These are phyloP conservation scores for Lolium multiflorum DNA, from an alignment of 176 grass and related monocot genomes.

Conservation along the genomic window DNA sequence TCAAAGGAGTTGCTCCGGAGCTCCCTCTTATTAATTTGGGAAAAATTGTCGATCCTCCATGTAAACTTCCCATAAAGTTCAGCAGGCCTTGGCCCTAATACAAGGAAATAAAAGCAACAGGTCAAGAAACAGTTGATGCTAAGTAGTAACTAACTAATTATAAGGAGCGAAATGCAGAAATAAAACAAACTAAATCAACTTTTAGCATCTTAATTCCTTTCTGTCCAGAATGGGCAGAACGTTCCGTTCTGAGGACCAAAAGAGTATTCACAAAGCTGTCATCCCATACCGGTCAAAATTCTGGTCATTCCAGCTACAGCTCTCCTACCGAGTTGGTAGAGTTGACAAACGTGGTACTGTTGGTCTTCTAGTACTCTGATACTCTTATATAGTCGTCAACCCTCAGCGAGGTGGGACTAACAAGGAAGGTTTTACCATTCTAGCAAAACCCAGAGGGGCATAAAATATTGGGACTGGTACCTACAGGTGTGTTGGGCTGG, in stretches of 20 bases:
- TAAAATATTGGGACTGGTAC: not conserved
- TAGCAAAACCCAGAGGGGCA: not conserved
- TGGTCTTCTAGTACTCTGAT: not conserved
- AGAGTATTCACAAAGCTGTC: not conserved
- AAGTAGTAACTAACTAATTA: not conserved
- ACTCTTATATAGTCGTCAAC: not conserved
- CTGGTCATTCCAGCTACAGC: not conserved
- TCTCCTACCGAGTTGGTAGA: not conserved
- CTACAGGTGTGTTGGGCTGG: not conserved
- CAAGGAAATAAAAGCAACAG: conserved; percentile 44
- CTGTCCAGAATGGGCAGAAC: not conserved
- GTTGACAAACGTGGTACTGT: not conserved
- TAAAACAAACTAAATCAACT: conserved; percentile 31
- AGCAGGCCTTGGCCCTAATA: conserved; percentile 83
- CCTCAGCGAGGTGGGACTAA: not conserved
- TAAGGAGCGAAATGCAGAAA: conserved; percentile 26
- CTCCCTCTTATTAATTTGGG: conserved; percentile 97
- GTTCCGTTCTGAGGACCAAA: not conserved
- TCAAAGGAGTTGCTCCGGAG: conserved; percentile 91
- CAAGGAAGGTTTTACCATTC: not conserved
- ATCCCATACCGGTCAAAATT: not conserved
- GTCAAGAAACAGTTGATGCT: conserved; percentile 32
- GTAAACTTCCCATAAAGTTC: conserved; percentile 93
- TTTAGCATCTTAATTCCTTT: not conserved
- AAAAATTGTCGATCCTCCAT: conserved; percentile 97